Base-by-base conservation (phyloP, 2,329 filamentous ascomycete species). In the Neofusicoccum kwambonambiense region DNA sequence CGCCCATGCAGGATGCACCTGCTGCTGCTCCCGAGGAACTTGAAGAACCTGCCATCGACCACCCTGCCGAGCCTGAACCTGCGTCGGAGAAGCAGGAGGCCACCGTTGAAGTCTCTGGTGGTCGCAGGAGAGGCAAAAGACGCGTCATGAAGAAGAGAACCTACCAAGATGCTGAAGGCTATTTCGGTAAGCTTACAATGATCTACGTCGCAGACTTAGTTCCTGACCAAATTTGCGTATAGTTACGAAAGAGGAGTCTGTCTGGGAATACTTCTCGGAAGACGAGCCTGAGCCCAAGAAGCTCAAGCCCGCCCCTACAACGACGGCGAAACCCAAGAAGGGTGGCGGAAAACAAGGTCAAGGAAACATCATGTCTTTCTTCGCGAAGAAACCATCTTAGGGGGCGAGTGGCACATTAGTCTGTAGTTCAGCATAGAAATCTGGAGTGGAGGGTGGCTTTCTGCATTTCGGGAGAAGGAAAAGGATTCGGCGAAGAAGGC, bases 221-320 rank as follows among this genome's bases (percentile, higher is more conserved):
- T 7, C 27, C 12, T 67, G 44, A 70, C 37, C n/a, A 31, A 41
- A 95, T 5, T 37, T 39, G 3, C 13, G 6, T 27, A 39, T 6
- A 62, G 93, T 97, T 37, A 97, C 93, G 1, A 90, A 89, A 69
- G 91, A 96, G 77, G 92, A 96, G 73, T 79, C 86, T 0, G 89
- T 84, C 0, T 97, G 93, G 93, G 93, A 97, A 76, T 94, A 90
- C 0, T 97, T 96, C 79, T 96, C 92, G 0, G 93, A 97, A 75
- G 93, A 96, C 68, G 93, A 97, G 69, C 86, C 88, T 22, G 82
- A 82, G 37, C 77, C 80, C 8, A 82, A 85, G 73, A 87, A 86
- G 72, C 72, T 81, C 6, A 89, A 87, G 67, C 64, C 72, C 51
- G 66, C 69, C 50, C 69, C 75, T 75, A 62, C 80, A 80, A 19